A percentile compares a stretch with the other conserved stretches of the same genome.
These are phyloP conservation scores for Naganishia antarctica DNA, from an alignment of 768 basidiomycete genomes.

Conservation along the genomic window DNA sequence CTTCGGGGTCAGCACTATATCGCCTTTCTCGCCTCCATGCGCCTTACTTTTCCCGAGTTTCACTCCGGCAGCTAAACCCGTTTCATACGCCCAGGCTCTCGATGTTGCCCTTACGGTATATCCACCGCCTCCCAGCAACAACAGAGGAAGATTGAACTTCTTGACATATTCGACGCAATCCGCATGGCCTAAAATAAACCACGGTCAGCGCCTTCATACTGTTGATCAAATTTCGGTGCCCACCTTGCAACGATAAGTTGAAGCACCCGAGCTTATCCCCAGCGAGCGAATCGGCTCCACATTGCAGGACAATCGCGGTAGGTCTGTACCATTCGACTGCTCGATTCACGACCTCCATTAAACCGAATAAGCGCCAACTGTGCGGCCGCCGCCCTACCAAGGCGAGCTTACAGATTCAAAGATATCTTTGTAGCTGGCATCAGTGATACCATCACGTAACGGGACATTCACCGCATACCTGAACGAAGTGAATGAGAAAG, in stretches of 20 bases:
- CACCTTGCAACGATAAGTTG: conserved; percentile 81
- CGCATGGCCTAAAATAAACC: conserved; percentile 69
- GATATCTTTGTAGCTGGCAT: conserved; percentile 78
- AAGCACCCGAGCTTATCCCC: conserved; percentile 95
- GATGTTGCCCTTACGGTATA: conserved; percentile 99
- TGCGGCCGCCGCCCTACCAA: too few species aligned
- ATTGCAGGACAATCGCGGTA: conserved; percentile 82
- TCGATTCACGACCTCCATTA: conserved; percentile 65
- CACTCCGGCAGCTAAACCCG: conserved; percentile 93
- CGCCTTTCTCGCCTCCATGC: not conserved
- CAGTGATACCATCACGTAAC: conserved; percentile 86
- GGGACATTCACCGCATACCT: conserved; percentile 80
- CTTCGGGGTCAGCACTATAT: not conserved
- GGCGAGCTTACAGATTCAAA: conserved; percentile 73
- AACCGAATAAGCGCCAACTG: too few species aligned
- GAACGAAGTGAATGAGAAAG: not conserved
- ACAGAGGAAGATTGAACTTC: conserved; percentile 86
- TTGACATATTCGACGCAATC: conserved; percentile 97
- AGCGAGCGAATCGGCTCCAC: conserved; percentile 90
- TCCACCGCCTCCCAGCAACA: conserved; percentile 92
- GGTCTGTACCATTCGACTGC: conserved; percentile 85
- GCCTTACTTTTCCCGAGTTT: conserved; percentile 70
- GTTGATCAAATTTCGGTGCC: conserved; percentile 20
- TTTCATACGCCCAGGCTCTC: conserved; percentile 95
- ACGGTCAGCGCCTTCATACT: not conserved